phyloP scores from a whole-genome alignment of 192 early-diverging fungal genomes.

The Mortierella hygrophila region DNA sequence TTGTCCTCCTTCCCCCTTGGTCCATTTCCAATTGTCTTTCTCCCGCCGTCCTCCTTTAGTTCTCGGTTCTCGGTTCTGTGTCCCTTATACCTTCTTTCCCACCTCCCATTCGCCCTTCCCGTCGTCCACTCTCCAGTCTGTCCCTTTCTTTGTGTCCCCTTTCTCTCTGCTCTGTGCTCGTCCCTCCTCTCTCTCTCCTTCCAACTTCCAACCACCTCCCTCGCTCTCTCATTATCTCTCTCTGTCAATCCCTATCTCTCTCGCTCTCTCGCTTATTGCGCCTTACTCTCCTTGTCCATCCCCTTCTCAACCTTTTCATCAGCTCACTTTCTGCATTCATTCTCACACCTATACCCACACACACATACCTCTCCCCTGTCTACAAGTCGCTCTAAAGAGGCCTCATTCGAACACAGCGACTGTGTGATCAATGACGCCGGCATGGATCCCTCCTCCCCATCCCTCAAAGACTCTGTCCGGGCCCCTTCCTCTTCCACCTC shows the following conservation, averaged over 20 bases:
- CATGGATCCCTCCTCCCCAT: slow-evolving; percentile 14
- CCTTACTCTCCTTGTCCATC: background rate
- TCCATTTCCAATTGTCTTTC: background rate
- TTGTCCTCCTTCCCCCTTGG: background rate
- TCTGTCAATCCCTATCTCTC: background rate
- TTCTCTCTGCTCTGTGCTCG: background rate
- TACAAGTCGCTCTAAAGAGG: background rate
- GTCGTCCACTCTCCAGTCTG: background rate
- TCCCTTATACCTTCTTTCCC: background rate
- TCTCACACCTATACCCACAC: background rate
- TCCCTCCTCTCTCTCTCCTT: background rate
- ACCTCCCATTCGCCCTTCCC: background rate
- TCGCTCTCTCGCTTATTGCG: background rate
- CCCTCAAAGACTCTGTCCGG: slow-evolving; percentile 4
- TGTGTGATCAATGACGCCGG: slow-evolving; percentile 18
- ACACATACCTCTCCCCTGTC: background rate
- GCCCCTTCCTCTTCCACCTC: slow-evolving; percentile 10
- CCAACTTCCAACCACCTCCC: slow-evolving; percentile 6
- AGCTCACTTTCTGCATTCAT: background rate
- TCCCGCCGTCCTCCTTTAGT: too few relatives aligned
- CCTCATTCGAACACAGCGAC: background rate
- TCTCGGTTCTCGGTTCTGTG: background rate
- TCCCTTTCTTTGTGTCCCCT: background rate
- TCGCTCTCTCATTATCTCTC: background rate
- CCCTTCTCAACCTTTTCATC: background rate